Conservation (phyloP, 805 yeast species). For the Candida gorgasii region DNA sequence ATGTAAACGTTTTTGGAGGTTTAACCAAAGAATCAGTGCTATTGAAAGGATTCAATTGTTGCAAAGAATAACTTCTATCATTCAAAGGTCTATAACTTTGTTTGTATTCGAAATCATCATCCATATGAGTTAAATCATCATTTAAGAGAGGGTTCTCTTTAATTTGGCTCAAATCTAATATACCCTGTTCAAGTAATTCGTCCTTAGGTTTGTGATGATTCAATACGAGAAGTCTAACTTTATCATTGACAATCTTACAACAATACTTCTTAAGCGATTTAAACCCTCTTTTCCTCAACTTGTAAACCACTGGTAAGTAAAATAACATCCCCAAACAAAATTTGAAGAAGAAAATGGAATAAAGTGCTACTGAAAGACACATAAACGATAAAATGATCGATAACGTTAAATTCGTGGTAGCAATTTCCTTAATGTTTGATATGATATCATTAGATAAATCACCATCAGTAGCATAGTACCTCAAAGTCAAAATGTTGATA, state of each 20-base stretch:
- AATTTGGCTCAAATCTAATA: constrained; percentile 25
- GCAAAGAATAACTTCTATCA: constrained; percentile 9
- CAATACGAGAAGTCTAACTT: constrained; percentile 53
- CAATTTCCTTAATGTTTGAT: constrained; percentile 53
- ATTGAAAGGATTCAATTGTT: constrained; percentile 17
- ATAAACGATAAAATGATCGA: constrained; percentile 75
- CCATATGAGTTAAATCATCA: constrained; percentile 9
- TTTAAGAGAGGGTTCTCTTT: constrained; percentile 29
- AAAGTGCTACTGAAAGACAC: constrained; percentile 72
- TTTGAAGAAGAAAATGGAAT: constrained; percentile 65
- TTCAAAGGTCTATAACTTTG: constrained; percentile 7
- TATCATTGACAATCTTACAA: constrained; percentile 56
- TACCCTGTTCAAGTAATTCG: constrained; percentile 33
- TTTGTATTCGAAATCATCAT: constrained; percentile 13
- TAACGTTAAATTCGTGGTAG: constrained; percentile 60
- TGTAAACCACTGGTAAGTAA: constrained; percentile 52
- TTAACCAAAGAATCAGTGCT: constrained; percentile 8
- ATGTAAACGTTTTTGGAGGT: constrained; percentile 4
- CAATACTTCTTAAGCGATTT: constrained; percentile 61
- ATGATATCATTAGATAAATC: constrained; percentile 44
- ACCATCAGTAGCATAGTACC: constrained; percentile 50
- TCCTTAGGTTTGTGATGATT: constrained; percentile 38
- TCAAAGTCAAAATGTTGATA: constrained; percentile 71
- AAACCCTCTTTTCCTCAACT: constrained; percentile 34
- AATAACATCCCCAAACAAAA: constrained; percentile 55